phyloP scores from a whole-genome alignment of 441 rosid species.

The Gossypium lobatum region DNA sequence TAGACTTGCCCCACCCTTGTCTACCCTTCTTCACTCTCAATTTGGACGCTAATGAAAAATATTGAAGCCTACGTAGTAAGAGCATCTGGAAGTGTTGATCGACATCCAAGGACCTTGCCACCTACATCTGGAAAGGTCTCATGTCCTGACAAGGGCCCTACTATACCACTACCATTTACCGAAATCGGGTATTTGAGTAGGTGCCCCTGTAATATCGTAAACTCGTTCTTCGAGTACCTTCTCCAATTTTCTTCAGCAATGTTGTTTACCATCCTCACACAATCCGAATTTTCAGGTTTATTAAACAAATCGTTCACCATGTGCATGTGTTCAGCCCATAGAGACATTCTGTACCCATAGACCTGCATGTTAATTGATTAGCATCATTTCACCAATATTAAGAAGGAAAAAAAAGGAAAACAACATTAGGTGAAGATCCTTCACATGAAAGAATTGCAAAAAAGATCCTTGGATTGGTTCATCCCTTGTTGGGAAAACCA shows the following conservation, averaged over 20 bases:
- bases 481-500: too few relatives aligned
- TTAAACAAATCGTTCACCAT: constrained; percentile 34
- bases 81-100: constrained; percentile 61
- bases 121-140: constrained; percentile 80
- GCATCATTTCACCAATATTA: background rate
- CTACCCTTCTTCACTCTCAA: background rate
- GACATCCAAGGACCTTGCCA: constrained; percentile 66
- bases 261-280: constrained; percentile 54
- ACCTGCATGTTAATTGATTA: constrained; percentile 29
- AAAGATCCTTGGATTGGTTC: background rate
- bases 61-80: constrained; percentile 47
- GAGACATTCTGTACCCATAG: constrained; percentile 76
- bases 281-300: constrained; percentile 48
- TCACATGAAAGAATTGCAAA: background rate
- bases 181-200: constrained; percentile 60
- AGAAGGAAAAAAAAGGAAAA: too few relatives aligned
- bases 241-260: constrained; percentile 71
- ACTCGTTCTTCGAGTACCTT: constrained; percentile 36
- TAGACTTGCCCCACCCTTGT: background rate
- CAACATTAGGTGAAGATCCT: background rate
- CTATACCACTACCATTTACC: constrained; percentile 47
- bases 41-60: background rate
- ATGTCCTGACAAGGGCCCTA: constrained; percentile 43
- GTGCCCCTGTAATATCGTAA: constrained; percentile 55
- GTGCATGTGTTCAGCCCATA: constrained; percentile 88